Conservation (phyloP, 495 filamentous ascomycete species). For the Aspergillus diversus region DNA sequence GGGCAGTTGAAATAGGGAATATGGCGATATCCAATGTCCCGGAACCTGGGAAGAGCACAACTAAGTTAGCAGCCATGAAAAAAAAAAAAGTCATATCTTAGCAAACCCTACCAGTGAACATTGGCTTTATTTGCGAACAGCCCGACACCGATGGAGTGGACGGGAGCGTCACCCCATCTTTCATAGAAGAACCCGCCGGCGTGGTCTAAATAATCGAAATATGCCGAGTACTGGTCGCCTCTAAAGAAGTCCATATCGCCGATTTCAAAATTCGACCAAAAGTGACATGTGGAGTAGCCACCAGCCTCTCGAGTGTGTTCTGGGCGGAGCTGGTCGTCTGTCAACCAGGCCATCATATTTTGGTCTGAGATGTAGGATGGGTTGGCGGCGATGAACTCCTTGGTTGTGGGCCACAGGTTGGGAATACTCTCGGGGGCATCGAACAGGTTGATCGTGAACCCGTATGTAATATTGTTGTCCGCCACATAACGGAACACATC, state of each 20-base stretch:
- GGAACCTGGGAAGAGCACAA: conserved; percentile 69
- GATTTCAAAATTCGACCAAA: conserved; percentile 99
- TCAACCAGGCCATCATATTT: conserved; percentile 86
- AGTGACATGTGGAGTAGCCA: conserved; percentile 99
- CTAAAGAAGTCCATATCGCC: conserved; percentile 95
- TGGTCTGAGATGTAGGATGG: conserved; percentile 79
- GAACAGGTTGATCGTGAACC: conserved; percentile 97
- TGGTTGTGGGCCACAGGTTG: conserved; percentile 92
- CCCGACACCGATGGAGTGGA: conserved; percentile 93
- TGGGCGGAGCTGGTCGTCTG: conserved; percentile 74
- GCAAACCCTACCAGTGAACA: conserved; percentile 81
- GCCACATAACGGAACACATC: conserved; percentile 98
- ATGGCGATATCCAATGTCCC: conserved; percentile 98
- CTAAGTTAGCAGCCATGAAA: conserved; percentile 20
- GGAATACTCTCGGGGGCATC: conserved; percentile 85
- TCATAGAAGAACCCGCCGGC: conserved; percentile 99
- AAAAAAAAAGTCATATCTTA: background rate
- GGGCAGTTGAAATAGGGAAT: conserved; percentile 99
- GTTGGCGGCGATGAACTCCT: conserved; percentile 83
- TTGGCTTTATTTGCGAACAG: conserved; percentile 88
- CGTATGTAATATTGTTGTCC: conserved; percentile 97
- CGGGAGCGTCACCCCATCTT: conserved; percentile 97
- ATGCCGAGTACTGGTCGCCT: conserved; percentile 86
- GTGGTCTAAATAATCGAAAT: conserved; percentile 94
- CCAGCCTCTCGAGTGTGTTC: conserved; percentile 78